Conservation (phyloP, 345 rosid genomes). For the Syzygium jambos region DNA sequence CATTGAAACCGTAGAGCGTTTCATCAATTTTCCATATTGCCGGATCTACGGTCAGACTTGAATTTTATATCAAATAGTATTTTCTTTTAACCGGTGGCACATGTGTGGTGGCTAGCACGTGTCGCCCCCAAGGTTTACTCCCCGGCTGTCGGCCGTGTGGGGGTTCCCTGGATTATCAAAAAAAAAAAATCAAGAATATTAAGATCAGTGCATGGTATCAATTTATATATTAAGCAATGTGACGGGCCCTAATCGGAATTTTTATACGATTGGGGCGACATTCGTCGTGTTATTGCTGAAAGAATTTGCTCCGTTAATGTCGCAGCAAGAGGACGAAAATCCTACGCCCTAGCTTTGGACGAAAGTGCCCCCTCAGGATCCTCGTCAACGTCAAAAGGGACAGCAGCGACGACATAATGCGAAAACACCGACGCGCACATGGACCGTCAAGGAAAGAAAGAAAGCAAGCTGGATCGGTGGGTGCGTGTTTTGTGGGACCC, state of each 20-base stretch:
- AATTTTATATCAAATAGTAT: too few species aligned
- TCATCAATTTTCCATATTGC: too few species aligned
- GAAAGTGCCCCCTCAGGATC: neutral
- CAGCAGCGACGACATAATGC: neutral
- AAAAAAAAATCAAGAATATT: rapidly evolving
- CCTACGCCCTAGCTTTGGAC: neutral
- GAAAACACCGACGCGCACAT: neutral
- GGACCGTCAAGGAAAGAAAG: neutral
- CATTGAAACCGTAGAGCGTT: too few species aligned
- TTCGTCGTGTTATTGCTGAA: too few species aligned
- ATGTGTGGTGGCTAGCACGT: too few species aligned
- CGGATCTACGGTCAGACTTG: too few species aligned
- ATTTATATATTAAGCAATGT: neutral
- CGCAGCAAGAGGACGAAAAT: neutral
- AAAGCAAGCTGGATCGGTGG: neutral
- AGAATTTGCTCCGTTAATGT: neutral
- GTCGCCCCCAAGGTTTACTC: too few species aligned
- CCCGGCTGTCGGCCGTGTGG: too few species aligned
- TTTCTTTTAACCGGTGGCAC: too few species aligned
- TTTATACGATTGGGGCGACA: too few species aligned
- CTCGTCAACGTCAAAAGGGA: neutral
- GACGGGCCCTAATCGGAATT: neutral
- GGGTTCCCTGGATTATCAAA: too few species aligned
- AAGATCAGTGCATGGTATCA: neutral
- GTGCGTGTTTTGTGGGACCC: neutral